Conservation (phyloP, 305 asterid genomes). For the Rubia peregrina region DNA sequence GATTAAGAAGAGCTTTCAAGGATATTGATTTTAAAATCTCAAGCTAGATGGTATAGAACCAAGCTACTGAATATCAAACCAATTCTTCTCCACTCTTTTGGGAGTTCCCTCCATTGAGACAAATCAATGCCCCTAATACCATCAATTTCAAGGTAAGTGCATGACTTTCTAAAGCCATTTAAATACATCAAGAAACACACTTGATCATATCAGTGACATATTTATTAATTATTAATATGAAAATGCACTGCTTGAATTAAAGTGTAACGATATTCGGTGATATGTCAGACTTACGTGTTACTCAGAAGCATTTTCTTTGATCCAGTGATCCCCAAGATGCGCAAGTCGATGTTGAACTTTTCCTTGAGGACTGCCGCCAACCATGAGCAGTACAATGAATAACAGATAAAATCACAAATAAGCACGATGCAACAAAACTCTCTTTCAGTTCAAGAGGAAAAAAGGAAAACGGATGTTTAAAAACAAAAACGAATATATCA, state of each 20-base stretch:
- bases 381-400: slow-evolving; percentile 10
- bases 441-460: neutral
- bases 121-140: slow-evolving; percentile 74
- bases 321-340: slow-evolving; percentile 91
- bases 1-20: neutral
- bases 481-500: neutral
- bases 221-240: neutral
- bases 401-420: neutral
- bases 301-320: slow-evolving; percentile 64
- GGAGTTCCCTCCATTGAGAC: slow-evolving; percentile 73
- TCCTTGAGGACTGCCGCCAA: slow-evolving; percentile 94
- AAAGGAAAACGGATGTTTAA: neutral
- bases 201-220: neutral
- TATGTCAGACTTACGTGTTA: slow-evolving; percentile 46
- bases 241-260: neutral
- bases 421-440: neutral
- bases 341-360: slow-evolving; percentile 86
- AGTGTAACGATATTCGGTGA: slow-evolving; percentile 3
- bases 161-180: neutral
- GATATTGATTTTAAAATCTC: neutral
- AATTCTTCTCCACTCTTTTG: slow-evolving; percentile 48
- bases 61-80: neutral
- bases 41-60: neutral
- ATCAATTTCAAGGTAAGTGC: slow-evolving; percentile 9
- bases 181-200: neutral